Percentiles rank a stretch among this genome's conserved stretches.
These are phyloP conservation scores for Candida gigantensis DNA, from an alignment of 1,139 yeast genomes.

Conservation along the genomic window DNA sequence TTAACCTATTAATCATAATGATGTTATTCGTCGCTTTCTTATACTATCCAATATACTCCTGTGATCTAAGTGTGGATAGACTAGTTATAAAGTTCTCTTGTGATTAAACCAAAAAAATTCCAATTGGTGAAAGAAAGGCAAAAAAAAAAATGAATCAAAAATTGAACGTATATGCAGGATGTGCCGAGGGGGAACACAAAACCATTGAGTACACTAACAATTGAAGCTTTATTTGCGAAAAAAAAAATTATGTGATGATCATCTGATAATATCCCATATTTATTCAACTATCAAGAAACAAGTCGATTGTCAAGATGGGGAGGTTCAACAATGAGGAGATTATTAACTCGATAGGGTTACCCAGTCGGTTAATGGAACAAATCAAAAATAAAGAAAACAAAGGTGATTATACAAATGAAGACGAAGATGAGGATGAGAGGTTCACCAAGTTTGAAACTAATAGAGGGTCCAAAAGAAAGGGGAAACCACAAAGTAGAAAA, in stretches of 20 bases:
- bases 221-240: background rate
- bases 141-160: too few relatives aligned
- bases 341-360: slow-evolving; percentile 58
- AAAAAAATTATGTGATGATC: slow-evolving; percentile 3
- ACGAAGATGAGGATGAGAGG: slow-evolving; percentile 35
- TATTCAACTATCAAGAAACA: too few relatives aligned
- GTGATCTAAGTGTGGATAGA: too few relatives aligned
- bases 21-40: too few relatives aligned
- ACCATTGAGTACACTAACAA: too few relatives aligned
- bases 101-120: too few relatives aligned
- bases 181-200: too few relatives aligned
- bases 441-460: slow-evolving; percentile 26
- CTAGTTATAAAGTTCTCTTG: too few relatives aligned
- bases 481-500: slow-evolving; percentile 43
- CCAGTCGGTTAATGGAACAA: slow-evolving; percentile 67
- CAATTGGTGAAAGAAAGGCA: too few relatives aligned
- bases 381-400: slow-evolving; percentile 48
- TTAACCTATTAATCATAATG: slow-evolving; percentile 33
- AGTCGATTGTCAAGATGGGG: too few relatives aligned
- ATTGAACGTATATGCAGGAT: too few relatives aligned
- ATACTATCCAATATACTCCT: too few relatives aligned
- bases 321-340: slow-evolving; percentile 17
- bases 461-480: slow-evolving; percentile 25
- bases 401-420: slow-evolving; percentile 40
- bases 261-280: background rate